Evolutionary conservation across 2,329 filamentous ascomycete genomes (phyloP), one percentile per base, ranked within the genome.

Genomic region (Microsporum ferrugineum): DNA sequence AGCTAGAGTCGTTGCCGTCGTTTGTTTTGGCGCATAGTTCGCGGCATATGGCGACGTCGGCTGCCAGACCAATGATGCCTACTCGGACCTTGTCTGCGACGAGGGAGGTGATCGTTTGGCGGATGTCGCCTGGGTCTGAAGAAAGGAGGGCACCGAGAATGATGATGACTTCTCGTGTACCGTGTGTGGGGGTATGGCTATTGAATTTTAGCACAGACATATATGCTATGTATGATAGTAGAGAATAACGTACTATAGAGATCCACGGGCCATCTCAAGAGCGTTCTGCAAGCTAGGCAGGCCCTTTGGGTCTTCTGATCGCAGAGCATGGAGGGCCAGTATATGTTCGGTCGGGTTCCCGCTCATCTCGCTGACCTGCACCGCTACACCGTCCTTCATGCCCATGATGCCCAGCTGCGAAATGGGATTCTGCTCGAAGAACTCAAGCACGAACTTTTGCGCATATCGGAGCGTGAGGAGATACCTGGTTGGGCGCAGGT

Each of bases 401-500:
- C 89, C 92, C 43, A 99, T 79, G 34, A 99, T 87, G 29, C 88
- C 91, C 61, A 99, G 83, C 75, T 99, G 94, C 7, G 91, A 95
- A 66, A 99, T 97, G 8, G 94, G 94, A 69, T 99, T 99, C 75
- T 99, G 94, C 75, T 97, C 94, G 71, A 97, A 99, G 76, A 90
- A 99, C 73, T 96, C 92, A 62, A 86, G 83, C 57, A 97, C 88
- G 73, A 97, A 99, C 61, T 91, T 87, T 65, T 87, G 84, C 14
- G 91, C 88, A 74, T 91, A 95, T 65, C 86, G 86, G 69, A 96
- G 81, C 59, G 86, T 88, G 36, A 96, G 82, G 41, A 91, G 82
- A 74, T 92, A 91, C 63, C 92, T 84, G 49, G 86, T 96, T 4
- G 94, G 94, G 31, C 94, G 84, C 66, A 97, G 81, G 71, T 99